Evolutionary conservation across 73 alveolate genomes (phyloP).

Genomic region (Blepharisma japonicum): DNA sequence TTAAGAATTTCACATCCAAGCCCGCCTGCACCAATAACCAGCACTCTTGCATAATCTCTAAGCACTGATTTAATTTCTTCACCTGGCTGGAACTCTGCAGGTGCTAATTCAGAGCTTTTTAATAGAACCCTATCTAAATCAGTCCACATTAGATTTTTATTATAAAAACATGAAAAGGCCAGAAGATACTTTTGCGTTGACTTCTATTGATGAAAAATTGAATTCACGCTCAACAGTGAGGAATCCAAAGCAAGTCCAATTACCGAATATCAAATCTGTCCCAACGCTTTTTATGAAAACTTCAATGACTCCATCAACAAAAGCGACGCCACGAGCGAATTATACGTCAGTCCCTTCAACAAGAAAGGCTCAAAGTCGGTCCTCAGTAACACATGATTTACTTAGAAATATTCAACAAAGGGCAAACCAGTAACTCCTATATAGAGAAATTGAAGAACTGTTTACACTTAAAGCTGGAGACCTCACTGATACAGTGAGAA

Average conservation of each 20-base stretch:
- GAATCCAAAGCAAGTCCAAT: background rate
- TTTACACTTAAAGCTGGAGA: background rate
- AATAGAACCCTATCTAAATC: background rate
- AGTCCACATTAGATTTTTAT: too few species aligned
- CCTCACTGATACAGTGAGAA: background rate
- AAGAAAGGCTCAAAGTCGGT: too few species aligned
- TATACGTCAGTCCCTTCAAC: too few species aligned
- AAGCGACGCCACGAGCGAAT: too few species aligned
- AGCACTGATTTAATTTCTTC: constrained; percentile 67
- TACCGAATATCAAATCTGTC: constrained; percentile 13
- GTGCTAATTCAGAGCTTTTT: constrained; percentile 57
- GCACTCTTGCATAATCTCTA: constrained; percentile 65
- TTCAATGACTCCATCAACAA: too few species aligned
- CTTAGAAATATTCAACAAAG: constrained; percentile 4
- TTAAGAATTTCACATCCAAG: constrained; percentile 99
- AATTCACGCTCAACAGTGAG: background rate
- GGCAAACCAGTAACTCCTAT: constrained; percentile 12
- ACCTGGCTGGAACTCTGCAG: constrained; percentile 75
- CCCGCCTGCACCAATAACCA: constrained; percentile 99
- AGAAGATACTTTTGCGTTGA: constrained; percentile 11
- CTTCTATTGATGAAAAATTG: background rate
- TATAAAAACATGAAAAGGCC: too few species aligned
- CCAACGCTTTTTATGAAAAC: too few species aligned
- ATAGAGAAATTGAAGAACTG: constrained; percentile 1
- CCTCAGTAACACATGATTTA: too few species aligned